A percentile compares a stretch with the other conserved stretches of the same genome.
These are phyloP conservation scores for Ophiostoma sp. DNA, from an alignment of 2,329 filamentous ascomycete species.

Conservation along the genomic window DNA sequence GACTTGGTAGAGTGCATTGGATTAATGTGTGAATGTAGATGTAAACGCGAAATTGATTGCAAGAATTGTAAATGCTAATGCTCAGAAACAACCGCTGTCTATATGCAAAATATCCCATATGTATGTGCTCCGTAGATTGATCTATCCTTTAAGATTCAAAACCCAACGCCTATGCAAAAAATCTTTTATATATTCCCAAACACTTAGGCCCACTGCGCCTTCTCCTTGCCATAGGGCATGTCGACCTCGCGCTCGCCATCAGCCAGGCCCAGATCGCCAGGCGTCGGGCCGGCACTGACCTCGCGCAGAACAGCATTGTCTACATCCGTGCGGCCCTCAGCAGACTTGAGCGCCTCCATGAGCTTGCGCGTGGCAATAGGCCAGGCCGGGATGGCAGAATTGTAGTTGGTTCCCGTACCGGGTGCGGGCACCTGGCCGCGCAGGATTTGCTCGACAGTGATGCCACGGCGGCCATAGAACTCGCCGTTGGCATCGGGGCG, in stretches of 20 bases:
- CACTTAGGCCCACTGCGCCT: neutral
- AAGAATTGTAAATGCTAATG: neutral
- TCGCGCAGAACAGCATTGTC: slow-evolving; percentile 20
- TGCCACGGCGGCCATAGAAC: slow-evolving; percentile 58
- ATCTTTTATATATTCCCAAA: neutral
- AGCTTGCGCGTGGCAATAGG: slow-evolving; percentile 20
- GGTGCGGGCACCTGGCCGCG: slow-evolving; percentile 29
- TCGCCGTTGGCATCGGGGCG: slow-evolving; percentile 69
- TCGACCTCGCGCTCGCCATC: neutral
- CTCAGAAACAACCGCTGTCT: neutral
- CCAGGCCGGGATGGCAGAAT: slow-evolving; percentile 1
- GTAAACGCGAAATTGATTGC: neutral
- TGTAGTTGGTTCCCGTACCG: slow-evolving; percentile 25
- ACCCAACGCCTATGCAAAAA: neutral
- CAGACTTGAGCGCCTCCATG: slow-evolving; percentile 32
- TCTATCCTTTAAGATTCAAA: neutral
- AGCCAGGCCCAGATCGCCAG: slow-evolving; percentile 20
- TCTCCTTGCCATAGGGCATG: neutral
- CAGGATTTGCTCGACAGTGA: slow-evolving; percentile 30
- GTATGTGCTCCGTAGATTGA: neutral
- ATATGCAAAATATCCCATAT: neutral
- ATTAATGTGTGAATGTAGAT: neutral
- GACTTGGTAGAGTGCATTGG: neutral
- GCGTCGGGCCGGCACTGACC: slow-evolving; percentile 21
- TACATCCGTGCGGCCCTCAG: slow-evolving; percentile 28